Percentiles rank a stretch among this genome's conserved stretches.
Conservation (phyloP, 768 basidiomycete genomes). For the Pleurotus citrinopileatus region DNA sequence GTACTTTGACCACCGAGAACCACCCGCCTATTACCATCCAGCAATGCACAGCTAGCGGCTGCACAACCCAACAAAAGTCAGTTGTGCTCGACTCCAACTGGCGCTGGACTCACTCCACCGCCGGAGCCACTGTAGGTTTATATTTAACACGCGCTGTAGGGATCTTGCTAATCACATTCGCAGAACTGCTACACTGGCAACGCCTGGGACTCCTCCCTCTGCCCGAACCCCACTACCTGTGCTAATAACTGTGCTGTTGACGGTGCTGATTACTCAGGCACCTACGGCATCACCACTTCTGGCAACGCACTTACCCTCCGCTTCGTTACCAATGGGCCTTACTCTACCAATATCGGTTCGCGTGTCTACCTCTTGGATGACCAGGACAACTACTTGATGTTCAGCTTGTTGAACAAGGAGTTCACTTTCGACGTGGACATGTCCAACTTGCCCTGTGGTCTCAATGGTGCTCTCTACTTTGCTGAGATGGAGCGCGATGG, state of each 20-base stretch:
- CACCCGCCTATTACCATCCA: slow-evolving; percentile 44
- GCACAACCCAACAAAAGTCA: slow-evolving; percentile 27
- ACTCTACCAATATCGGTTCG: slow-evolving; percentile 35
- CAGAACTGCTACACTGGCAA: slow-evolving; percentile 54
- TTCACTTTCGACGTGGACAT: slow-evolving; percentile 63
- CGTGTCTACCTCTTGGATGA: slow-evolving; percentile 49
- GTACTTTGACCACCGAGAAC: slow-evolving; percentile 42
- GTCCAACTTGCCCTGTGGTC: slow-evolving; percentile 43
- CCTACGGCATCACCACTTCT: slow-evolving; percentile 50
- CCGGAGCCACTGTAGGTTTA: slow-evolving; percentile 14
- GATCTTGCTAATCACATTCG: not conserved
- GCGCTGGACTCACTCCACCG: slow-evolving; percentile 44
- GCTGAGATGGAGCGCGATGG: slow-evolving; percentile 6
- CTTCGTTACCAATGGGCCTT: slow-evolving; percentile 38
- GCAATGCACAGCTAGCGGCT: slow-evolving; percentile 43
- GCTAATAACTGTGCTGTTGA: slow-evolving; percentile 34
- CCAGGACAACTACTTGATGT: slow-evolving; percentile 46
- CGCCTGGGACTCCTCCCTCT: slow-evolving; percentile 49
- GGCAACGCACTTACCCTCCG: slow-evolving; percentile 46
- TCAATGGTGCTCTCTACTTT: slow-evolving; percentile 43
- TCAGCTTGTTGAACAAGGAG: slow-evolving; percentile 51
- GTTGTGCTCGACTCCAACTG: slow-evolving; percentile 53
- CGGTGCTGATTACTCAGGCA: slow-evolving; percentile 45
- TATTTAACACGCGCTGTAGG: not conserved
- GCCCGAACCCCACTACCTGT: slow-evolving; percentile 34